phyloP scores from a whole-genome alignment of 257 asterid species.

The Catharanthus roseus region DNA sequence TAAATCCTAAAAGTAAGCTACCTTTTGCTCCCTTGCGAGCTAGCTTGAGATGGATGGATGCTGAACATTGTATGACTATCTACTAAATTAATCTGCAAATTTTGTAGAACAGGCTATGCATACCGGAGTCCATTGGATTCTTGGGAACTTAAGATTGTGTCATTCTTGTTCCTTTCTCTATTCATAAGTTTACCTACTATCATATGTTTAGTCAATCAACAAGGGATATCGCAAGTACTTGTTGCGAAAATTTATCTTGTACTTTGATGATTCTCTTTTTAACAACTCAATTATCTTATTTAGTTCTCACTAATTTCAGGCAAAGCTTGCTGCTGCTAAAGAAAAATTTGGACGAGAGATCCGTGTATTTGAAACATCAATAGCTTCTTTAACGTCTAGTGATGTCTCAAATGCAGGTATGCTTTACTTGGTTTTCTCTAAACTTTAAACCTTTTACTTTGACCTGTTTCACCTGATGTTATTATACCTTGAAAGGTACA shows the following conservation, averaged over 20 bases:
- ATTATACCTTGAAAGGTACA: background rate
- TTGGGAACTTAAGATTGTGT: background rate
- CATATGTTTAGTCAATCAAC: background rate
- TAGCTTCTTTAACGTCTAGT: slow-evolving; percentile 43
- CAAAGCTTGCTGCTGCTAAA: slow-evolving; percentile 73
- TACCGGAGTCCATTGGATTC: background rate
- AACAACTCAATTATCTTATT: background rate
- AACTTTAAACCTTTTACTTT: slow-evolving; percentile 4
- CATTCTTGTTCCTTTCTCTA: background rate
- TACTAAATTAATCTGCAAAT: background rate
- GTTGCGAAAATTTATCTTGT: background rate
- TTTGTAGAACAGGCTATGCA: too few relatives aligned
- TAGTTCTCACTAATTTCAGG: slow-evolving; percentile 29
- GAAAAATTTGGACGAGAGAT: slow-evolving; percentile 77
- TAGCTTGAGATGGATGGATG: background rate
- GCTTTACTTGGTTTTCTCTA: background rate
- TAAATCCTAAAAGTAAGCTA: background rate
- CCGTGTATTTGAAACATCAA: slow-evolving; percentile 66
- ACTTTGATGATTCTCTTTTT: background rate
- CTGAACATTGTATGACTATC: background rate
- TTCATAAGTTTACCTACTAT: background rate
- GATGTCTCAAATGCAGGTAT: slow-evolving; percentile 51
- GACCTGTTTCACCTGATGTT: background rate
- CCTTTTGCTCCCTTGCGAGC: background rate
- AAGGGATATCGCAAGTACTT: background rate